phyloP scores from a whole-genome alignment of 306 rosid species.

The Mucuna pruriens region DNA sequence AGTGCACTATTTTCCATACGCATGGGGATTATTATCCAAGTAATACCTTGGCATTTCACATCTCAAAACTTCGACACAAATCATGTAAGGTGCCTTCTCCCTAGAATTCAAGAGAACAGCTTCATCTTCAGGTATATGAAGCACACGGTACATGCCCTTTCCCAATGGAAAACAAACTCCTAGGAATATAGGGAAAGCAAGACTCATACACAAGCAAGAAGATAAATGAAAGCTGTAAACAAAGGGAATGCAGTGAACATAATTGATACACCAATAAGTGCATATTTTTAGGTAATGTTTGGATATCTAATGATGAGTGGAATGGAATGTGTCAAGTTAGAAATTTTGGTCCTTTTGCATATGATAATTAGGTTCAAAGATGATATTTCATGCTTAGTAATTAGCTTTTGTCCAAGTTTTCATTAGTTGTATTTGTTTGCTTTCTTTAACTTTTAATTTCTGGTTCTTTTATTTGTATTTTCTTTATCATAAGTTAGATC shows the following conservation, averaged over 20 bases:
- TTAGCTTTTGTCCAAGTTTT: not conserved
- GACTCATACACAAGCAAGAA: constrained; percentile 31
- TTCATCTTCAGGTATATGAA: constrained; percentile 94
- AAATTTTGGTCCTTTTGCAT: not conserved
- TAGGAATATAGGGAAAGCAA: constrained; percentile 47
- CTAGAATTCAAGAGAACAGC: constrained; percentile 94
- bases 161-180: constrained; percentile 96
- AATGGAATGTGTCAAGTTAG: not conserved
- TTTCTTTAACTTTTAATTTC: not conserved
- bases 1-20: constrained; percentile 29
- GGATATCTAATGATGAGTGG: not conserved
- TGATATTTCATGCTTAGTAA: not conserved
- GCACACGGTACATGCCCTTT: constrained; percentile 82
- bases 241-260: constrained; percentile 18
- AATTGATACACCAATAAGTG: constrained; percentile 21
- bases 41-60: constrained; percentile 81
- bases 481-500: not conserved
- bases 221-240: constrained; percentile 27
- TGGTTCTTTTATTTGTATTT: not conserved
- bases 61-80: constrained; percentile 87
- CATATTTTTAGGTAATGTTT: not conserved
- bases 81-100: constrained; percentile 94
- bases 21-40: constrained; percentile 28
- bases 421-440: not conserved
- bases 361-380: not conserved